These are phyloP conservation scores for Sclerotinia borealis DNA, from an alignment of 2,329 filamentous ascomycete genomes.

Conservation along the genomic window DNA sequence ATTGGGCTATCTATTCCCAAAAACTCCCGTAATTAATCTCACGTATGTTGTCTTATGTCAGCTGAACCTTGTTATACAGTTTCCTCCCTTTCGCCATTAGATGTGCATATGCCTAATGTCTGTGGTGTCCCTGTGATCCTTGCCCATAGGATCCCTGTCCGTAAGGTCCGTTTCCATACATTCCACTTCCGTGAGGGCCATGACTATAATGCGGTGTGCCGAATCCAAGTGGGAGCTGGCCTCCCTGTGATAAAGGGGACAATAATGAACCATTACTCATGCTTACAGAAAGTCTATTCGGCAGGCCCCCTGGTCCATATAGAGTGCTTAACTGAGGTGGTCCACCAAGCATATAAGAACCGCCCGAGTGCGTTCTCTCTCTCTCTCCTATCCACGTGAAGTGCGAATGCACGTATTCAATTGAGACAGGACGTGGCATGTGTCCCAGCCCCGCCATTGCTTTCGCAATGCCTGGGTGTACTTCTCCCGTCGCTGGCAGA, in stretches of 20 bases:
- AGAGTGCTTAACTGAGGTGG: not conserved
- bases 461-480: constrained; percentile 2
- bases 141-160: not conserved
- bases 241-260: not conserved
- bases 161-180: not conserved
- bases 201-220: not conserved
- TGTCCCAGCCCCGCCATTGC: not conserved
- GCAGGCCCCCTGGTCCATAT: not conserved
- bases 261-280: not conserved
- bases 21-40: not conserved
- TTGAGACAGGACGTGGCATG: not conserved
- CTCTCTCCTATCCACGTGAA: not conserved
- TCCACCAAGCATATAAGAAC: not conserved
- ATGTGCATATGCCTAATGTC: not conserved
- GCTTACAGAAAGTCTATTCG: not conserved
- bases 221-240: not conserved
- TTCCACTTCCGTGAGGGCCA: not conserved
- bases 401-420: accelerated
- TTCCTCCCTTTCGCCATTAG: not conserved
- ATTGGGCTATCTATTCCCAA: not conserved
- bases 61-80: not conserved
- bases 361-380: not conserved
- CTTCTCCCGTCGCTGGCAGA: not conserved
- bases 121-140: not conserved
- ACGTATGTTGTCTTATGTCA: not conserved